Conservation (phyloP, 2,329 filamentous ascomycete species). For the Ophiostoma ips region DNA sequence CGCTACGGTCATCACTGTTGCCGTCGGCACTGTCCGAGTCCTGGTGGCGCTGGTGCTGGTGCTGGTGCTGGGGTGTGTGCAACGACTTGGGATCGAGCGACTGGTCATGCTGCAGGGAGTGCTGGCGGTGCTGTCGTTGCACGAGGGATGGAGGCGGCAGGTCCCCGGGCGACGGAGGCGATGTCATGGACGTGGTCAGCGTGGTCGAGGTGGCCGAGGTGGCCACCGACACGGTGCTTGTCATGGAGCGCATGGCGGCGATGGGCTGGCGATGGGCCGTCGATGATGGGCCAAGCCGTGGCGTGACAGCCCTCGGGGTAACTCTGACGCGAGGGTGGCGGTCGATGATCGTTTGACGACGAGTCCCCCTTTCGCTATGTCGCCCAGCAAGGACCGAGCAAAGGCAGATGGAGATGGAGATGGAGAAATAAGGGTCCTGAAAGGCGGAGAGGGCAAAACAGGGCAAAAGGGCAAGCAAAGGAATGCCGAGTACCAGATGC, state of each 20-base stretch:
- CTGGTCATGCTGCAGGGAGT: constrained; percentile 2
- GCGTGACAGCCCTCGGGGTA: neutral
- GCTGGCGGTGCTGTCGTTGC: constrained; percentile 1
- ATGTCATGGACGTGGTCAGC: neutral
- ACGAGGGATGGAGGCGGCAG: neutral
- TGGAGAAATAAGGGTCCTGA: neutral
- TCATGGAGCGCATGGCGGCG: constrained; percentile 1
- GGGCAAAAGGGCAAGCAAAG: neutral
- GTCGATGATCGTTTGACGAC: neutral
- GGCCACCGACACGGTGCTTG: constrained; percentile 3
- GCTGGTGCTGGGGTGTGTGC: neutral
- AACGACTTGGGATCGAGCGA: constrained; percentile 1
- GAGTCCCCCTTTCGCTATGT: neutral
- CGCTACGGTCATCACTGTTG: constrained; percentile 22
- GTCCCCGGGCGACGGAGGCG: neutral
- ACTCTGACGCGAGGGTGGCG: neutral
- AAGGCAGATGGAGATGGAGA: neutral
- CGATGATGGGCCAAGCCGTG: neutral
- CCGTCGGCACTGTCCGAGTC: constrained; percentile 19
- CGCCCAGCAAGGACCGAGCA: neutral
- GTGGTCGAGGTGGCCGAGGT: constrained; percentile 1
- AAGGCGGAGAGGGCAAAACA: neutral
- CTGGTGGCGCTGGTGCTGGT: neutral
- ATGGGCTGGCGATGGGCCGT: too few relatives aligned
- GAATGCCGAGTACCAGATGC: neutral